These are phyloP conservation scores for Iberis amara DNA, from an alignment of 441 rosid genomes.

Conservation along the genomic window DNA sequence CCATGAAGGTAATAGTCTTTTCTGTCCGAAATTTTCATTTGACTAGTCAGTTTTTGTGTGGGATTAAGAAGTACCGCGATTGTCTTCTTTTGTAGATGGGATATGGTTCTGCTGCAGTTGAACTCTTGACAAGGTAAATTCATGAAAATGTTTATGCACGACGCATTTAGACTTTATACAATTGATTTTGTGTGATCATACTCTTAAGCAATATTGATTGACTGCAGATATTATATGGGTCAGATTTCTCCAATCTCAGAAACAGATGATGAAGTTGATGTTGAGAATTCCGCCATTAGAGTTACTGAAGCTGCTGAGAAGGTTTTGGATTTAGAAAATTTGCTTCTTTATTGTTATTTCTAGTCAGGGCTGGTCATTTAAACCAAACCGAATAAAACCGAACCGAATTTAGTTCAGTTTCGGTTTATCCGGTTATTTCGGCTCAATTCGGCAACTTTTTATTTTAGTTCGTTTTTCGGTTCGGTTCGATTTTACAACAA, in stretches of 20 bases:
- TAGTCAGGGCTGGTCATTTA: too few relatives aligned
- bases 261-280: constrained; percentile 44
- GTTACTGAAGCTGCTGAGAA: constrained; percentile 61
- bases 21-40: not conserved
- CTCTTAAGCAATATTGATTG: constrained; percentile 10
- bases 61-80: constrained; percentile 1
- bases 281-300: constrained; percentile 44
- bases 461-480: too few relatives aligned
- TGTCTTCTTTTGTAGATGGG: constrained; percentile 27
- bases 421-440: too few relatives aligned
- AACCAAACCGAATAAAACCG: too few relatives aligned
- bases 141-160: not conserved
- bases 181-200: constrained; percentile 7
- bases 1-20: constrained; percentile 60
- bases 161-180: constrained; percentile 5
- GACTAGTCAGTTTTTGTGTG: constrained; percentile 14
- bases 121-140: constrained; percentile 70
- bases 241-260: constrained; percentile 73
- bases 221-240: constrained; percentile 79
- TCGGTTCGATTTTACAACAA: too few relatives aligned
- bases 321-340: constrained; percentile 23
- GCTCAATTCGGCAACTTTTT: too few relatives aligned
- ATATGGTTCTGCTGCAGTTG: constrained; percentile 92
- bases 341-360: not conserved
- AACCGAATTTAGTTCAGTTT: too few relatives aligned